Percentiles rank a stretch among this genome's conserved stretches.
Conservation (phyloP, 805 yeast genomes). For the Grigorovia humatica region DNA sequence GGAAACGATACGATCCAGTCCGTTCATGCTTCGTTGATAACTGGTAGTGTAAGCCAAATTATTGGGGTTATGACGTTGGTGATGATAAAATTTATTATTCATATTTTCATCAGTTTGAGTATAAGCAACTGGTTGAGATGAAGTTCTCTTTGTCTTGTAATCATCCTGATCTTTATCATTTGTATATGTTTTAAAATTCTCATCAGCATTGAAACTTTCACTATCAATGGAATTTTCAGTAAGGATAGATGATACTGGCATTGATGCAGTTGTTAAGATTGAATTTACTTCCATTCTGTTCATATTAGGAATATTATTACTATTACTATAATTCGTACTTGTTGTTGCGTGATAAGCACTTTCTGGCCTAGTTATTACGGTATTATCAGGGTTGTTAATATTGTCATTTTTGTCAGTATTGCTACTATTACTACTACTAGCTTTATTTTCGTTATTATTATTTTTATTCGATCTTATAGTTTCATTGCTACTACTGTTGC, state of each 20-base stretch:
- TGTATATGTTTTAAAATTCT: slow-evolving; percentile 1
- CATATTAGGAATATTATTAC: neutral
- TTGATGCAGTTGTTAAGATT: slow-evolving; percentile 2
- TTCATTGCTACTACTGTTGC: neutral
- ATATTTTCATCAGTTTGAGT: slow-evolving; percentile 5
- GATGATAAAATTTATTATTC: slow-evolving; percentile 2
- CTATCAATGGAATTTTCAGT: slow-evolving; percentile 4
- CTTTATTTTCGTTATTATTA: neutral
- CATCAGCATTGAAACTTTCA: neutral
- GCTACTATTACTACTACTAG: neutral
- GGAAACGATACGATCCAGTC: neutral
- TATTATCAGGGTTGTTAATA: neutral
- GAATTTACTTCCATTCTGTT: neutral
- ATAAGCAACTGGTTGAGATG: slow-evolving; percentile 19
- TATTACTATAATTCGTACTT: neutral
- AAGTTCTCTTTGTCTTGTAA: slow-evolving; percentile 7
- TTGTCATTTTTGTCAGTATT: neutral
- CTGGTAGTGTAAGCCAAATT: neutral
- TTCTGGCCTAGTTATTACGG: neutral
- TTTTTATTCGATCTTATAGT: slow-evolving; percentile 1
- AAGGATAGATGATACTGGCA: slow-evolving; percentile 5
- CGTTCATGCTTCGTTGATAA: neutral
- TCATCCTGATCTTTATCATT: neutral
- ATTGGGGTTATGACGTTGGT: neutral
- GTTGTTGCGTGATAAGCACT: neutral